Base-by-base conservation (phyloP, 768 basidiomycete species). In the Podaxis sp. region DNA sequence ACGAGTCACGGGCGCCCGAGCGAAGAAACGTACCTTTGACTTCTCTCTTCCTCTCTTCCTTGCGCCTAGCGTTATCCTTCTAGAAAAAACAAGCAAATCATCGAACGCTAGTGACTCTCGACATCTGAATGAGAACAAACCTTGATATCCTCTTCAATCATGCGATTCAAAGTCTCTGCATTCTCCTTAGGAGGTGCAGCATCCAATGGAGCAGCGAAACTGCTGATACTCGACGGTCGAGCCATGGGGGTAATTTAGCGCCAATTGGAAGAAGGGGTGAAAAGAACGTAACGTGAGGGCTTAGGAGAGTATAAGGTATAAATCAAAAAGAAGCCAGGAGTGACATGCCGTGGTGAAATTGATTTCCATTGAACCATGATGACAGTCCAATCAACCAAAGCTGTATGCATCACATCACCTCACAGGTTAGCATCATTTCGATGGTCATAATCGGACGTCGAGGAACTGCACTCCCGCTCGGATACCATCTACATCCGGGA, bases 21-120 rank as follows among this genome's bases (percentile, higher is more conserved):
- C 35, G 11, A 7, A 53, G 38, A 53, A 11, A 61, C 65, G 50
- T 59, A 81, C 84, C 83, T 78, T 82, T 86, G 28, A 86, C 77
- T 62, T 82, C 79, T 63, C 71, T 61, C 27, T 55, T 61, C 47
- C 61, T 65, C 55, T 76, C 64, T 72, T 71, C 65, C 73, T 70
- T 64, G 6, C 61, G 63, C 57, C 40, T 38, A 14, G 57, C 57
- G 13, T 57, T 63, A 28, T 66, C 65, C 36, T 48, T 64, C 65
- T 66, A 40, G n/a, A 18, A 52, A 18, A 52, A 25, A 25, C n/a
- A 32, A 40, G 14, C 23, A 28, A 10, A 27, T 11, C 47, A 32
- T 54, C 21, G 35, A 21, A 18, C 13, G 27, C 10, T n/a, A 48
- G 16, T 40, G 32, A 50, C 38, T 23, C 2, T 13, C 36, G 27